Evolutionary conservation across 768 basidiomycete species (phyloP), one percentile per base, ranked within the genome.

Genomic region (Daedaleopsis sinensis): DNA sequence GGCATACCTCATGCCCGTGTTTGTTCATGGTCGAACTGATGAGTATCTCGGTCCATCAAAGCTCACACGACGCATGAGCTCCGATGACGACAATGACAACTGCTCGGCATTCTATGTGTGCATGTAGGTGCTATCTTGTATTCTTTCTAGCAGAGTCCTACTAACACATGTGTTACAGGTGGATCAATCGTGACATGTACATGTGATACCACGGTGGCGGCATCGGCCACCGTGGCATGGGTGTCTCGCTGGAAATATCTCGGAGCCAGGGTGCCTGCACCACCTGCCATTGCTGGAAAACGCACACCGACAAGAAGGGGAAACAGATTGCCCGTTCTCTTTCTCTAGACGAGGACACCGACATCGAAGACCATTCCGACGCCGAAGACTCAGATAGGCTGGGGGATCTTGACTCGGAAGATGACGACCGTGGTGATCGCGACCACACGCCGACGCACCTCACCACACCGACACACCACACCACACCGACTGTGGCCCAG

Each of bases 1-100:
- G 0, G 69, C 65, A 2, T 81, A 84, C 58, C 58, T 84, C 1
- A 73, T 83, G 11, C 82, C 80, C 0, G 77, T 68, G 0, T 82
- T 80, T 51, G 18, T 35, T 5, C 62, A 67, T 32, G 73, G 71
- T 0, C 51, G 39, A 3, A 69, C 70, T 0, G 35, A 19, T 5
- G 57, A 61, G 0, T 52, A 63, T 1, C 62, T 68, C 1, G 43
- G 27, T 0, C 47, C 50, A 2, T 54, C 55, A 12, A 21, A 46
- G 8, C 42, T 52, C 1, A 38, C 42, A 1, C 23, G 50, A 24
- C 39, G 27, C 2, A 18, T 13, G 5, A 52, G 11, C 4, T 47
- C n/a, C 6, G 46, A 47, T 6, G 61, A 65, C 16, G 51, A 65
- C 3, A 42, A 52, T 5, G 49, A 58, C 39, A 50, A 58, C 42